phyloP scores from a whole-genome alignment of 139 green algal genomes.

The Chlorella ohadii region DNA sequence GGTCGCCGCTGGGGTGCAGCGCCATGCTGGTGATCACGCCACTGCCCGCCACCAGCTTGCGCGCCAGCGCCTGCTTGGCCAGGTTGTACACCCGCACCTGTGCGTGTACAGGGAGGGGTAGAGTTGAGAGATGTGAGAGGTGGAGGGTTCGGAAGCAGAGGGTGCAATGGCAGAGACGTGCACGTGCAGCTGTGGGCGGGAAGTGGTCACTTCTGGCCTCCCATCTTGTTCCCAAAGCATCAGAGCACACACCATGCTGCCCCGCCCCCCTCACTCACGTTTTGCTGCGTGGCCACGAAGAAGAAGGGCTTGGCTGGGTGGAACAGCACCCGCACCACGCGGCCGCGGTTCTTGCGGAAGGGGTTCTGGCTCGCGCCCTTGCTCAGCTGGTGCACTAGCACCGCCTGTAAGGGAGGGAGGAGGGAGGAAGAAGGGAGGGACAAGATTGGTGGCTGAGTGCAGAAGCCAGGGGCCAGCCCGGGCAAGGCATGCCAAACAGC shows the following conservation, averaged over 20 bases:
- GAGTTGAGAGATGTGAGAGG: too few relatives aligned
- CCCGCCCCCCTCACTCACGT: slow-evolving; percentile 49
- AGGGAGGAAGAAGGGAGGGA: neutral
- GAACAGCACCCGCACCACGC: slow-evolving; percentile 85
- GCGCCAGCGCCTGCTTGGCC: slow-evolving; percentile 88
- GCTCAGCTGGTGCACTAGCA: slow-evolving; percentile 96
- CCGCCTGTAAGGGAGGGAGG: slow-evolving; percentile 59
- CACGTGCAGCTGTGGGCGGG: too few relatives aligned
- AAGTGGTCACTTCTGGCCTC: too few relatives aligned
- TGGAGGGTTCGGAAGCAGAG: too few relatives aligned
- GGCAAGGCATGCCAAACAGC: too few relatives aligned
- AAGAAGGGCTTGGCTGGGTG: slow-evolving; percentile 96
- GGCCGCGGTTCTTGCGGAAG: slow-evolving; percentile 93
- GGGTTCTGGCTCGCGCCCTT: slow-evolving; percentile 86
- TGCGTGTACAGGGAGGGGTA: too few relatives aligned
- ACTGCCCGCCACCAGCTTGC: slow-evolving; percentile 90
- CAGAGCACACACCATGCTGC: too few relatives aligned
- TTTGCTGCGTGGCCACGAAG: slow-evolving; percentile 93
- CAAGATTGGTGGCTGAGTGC: neutral
- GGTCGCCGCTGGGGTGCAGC: slow-evolving; percentile 90
- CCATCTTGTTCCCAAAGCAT: too few relatives aligned
- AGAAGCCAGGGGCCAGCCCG: neutral
- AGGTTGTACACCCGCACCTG: slow-evolving; percentile 95
- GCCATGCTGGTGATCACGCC: slow-evolving; percentile 85
- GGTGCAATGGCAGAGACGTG: too few relatives aligned